A percentile compares a stretch with the other conserved stretches of the same genome.
phyloP scores from a whole-genome alignment of 192 early-diverging fungal species.

The Backusella mclennaniae region DNA sequence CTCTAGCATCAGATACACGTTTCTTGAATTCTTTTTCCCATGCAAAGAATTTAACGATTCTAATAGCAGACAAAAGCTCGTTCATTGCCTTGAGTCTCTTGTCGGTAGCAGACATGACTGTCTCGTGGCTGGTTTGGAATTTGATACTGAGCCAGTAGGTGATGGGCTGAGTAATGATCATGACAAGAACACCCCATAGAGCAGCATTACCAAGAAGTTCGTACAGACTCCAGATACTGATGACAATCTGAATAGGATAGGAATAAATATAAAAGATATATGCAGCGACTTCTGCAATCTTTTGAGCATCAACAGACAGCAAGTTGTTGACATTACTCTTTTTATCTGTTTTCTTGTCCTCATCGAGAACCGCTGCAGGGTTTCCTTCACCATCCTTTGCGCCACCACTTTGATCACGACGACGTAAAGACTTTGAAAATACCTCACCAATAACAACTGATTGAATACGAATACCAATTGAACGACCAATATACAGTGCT shows the following conservation, averaged over 20 bases:
- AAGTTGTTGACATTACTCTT: slow-evolving; percentile 60
- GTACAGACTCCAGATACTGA: slow-evolving; percentile 73
- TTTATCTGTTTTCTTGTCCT: slow-evolving; percentile 22
- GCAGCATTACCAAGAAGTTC: slow-evolving; percentile 79
- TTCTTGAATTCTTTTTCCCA: slow-evolving; percentile 78
- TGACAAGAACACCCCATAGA: slow-evolving; percentile 71
- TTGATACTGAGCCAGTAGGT: slow-evolving; percentile 45
- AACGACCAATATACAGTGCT: slow-evolving; percentile 64
- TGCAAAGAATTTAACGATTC: slow-evolving; percentile 91
- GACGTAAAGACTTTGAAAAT: slow-evolving; percentile 36
- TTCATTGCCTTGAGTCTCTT: slow-evolving; percentile 79
- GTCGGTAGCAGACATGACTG: slow-evolving; percentile 65
- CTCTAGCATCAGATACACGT: slow-evolving; percentile 61
- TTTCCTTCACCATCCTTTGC: not conserved
- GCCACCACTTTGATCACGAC: slow-evolving; percentile 31
- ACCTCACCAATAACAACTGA: slow-evolving; percentile 40
- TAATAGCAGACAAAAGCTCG: slow-evolving; percentile 86
- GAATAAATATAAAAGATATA: slow-evolving; percentile 62
- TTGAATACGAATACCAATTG: slow-evolving; percentile 58
- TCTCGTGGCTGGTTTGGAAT: slow-evolving; percentile 46
- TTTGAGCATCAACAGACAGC: slow-evolving; percentile 61
- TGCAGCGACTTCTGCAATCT: slow-evolving; percentile 48
- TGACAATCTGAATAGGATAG: slow-evolving; percentile 63
- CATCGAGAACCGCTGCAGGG: not conserved
- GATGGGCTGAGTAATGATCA: slow-evolving; percentile 64